phyloP scores from a whole-genome alignment of 768 basidiomycete species.

The Russula sp. region DNA sequence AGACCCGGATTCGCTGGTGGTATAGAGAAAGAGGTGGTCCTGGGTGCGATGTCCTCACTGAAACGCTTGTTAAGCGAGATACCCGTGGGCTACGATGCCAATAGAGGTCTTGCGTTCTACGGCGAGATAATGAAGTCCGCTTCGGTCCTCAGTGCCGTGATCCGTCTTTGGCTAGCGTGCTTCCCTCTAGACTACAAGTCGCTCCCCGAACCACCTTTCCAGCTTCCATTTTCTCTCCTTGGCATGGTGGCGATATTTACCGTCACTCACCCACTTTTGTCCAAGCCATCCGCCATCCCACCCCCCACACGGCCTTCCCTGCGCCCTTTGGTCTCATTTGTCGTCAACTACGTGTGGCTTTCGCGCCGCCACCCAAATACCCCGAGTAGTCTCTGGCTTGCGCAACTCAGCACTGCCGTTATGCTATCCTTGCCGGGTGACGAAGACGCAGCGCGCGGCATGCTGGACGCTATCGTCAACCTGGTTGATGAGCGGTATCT shows the following conservation, averaged over 20 bases:
- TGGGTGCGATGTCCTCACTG: conserved; percentile 24
- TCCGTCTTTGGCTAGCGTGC: conserved; percentile 64
- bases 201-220: conserved; percentile 50
- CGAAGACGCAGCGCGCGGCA: conserved; percentile 48
- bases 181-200: conserved; percentile 40
- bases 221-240: conserved; percentile 51
- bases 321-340: conserved; percentile 50
- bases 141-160: conserved; percentile 39
- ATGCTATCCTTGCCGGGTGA: conserved; percentile 63
- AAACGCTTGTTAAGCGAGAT: conserved; percentile 21
- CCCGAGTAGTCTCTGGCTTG: conserved; percentile 57
- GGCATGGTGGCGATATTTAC: conserved; percentile 48
- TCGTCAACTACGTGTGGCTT: conserved; percentile 51
- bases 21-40: conserved; percentile 27
- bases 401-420: conserved; percentile 56
- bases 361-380: conserved; percentile 51
- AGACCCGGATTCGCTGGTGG: conserved; percentile 38
- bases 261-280: conserved; percentile 50
- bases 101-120: conserved; percentile 20
- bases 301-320: conserved; percentile 34
- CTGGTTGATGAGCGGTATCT: conserved; percentile 41
- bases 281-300: conserved; percentile 25
- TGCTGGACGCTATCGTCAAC: conserved; percentile 37
- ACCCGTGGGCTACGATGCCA: conserved; percentile 1
- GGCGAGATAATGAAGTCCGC: conserved; percentile 34